phyloP scores from a whole-genome alignment of 306 rosid genomes.

The Clitoria ternatea region DNA sequence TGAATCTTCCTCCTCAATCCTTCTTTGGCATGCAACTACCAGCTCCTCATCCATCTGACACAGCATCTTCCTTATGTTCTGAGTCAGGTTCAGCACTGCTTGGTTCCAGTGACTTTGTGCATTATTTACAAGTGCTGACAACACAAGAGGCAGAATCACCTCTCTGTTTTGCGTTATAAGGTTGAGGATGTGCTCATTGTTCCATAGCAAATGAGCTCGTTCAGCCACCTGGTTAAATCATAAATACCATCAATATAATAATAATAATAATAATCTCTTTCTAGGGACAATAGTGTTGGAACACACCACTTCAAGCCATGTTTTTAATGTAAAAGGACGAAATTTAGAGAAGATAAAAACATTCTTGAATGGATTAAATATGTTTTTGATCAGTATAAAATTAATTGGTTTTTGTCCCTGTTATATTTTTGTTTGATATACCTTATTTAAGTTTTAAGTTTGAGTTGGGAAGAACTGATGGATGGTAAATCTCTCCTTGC shows the following conservation, averaged over 20 bases:
- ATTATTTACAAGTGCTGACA: conserved; percentile 81
- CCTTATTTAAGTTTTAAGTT: too few species aligned
- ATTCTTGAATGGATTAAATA: too few species aligned
- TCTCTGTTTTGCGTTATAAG: conserved; percentile 80
- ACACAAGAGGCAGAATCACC: conserved; percentile 75
- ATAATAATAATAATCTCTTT: neutral
- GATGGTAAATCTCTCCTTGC: too few species aligned
- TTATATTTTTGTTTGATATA: too few species aligned
- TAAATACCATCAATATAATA: neutral
- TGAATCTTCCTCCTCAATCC: conserved; percentile 63
- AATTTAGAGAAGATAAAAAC: too few species aligned
- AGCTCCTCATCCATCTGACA: conserved; percentile 88
- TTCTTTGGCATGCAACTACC: conserved; percentile 66
- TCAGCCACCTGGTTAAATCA: conserved; percentile 73
- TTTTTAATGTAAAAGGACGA: neutral
- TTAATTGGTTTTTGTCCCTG: too few species aligned
- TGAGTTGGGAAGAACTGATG: too few species aligned
- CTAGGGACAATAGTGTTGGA: too few species aligned
- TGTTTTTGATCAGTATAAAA: too few species aligned
- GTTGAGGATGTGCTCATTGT: conserved; percentile 78
- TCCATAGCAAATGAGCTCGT: conserved; percentile 93
- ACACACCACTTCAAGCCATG: too few species aligned
- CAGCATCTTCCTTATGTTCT: conserved; percentile 71
- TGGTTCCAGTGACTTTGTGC: conserved; percentile 89
- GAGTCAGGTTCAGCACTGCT: conserved; percentile 85